These are phyloP conservation scores for Acanthamoeba royreba DNA, from an alignment of 208 protist species.

Conservation along the genomic window DNA sequence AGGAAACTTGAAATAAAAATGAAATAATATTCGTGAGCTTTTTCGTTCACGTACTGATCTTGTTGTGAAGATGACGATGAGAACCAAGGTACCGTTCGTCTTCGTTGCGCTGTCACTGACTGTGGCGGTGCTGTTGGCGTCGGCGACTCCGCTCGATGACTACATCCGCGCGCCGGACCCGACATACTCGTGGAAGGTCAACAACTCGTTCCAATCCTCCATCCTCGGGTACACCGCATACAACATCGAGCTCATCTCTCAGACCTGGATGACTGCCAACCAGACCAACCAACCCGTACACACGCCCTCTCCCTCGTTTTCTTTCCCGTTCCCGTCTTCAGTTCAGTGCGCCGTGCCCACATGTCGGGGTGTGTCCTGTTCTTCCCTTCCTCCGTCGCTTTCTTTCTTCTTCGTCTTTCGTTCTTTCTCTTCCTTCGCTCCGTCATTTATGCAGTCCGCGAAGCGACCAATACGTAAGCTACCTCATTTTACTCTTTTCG, in stretches of 20 bases:
- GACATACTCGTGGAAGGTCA: conserved; percentile 39
- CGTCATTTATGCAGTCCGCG: no score
- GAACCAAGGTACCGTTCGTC: neutral
- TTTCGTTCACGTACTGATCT: no score
- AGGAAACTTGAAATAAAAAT: no score
- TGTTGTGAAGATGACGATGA: neutral
- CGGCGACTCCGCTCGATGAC: conserved; percentile 50
- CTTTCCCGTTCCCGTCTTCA: neutral
- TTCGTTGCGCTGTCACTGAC: neutral
- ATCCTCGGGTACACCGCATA: conserved; percentile 44
- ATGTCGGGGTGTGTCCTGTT: no score
- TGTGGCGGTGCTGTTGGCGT: neutral
- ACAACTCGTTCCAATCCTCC: neutral
- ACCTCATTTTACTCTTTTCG: neutral
- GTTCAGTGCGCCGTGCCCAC: neutral
- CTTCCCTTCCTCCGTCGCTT: neutral
- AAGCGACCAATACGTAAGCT: neutral
- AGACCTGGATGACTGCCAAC: conserved; percentile 47
- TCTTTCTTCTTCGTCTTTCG: neutral
- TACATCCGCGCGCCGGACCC: conserved; percentile 55
- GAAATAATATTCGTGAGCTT: no score
- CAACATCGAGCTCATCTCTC: conserved; percentile 52
- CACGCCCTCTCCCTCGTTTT: neutral
- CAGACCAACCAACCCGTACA: neutral
- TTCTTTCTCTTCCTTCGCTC: neutral